Base-by-base conservation (phyloP, 1,284 basidiomycete genomes). In the Rugosomyces carneus region DNA sequence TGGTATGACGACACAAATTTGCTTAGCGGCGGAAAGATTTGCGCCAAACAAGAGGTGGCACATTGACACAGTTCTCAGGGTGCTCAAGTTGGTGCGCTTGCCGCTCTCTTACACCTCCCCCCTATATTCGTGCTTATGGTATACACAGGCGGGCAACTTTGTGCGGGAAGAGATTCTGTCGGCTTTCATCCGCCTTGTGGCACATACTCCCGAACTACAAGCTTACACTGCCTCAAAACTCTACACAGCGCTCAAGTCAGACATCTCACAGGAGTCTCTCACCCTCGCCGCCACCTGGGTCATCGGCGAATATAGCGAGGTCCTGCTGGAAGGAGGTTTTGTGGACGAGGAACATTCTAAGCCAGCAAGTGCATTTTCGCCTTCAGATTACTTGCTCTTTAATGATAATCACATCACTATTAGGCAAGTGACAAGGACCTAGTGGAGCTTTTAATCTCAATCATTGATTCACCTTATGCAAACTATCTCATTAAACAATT, bases 31-130 rank as follows among this genome's bases (percentile, higher is more conserved):
- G 0, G 96, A 99, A 66, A 78, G 93, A 40, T 99, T 91, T 61
- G 95, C 96, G 1, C 96, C 96, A 0, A 98, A 97, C 67, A 94
- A 93, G 68, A 76, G 96, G 55, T 99, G 96, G 96, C 96, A 99
- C 63, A 98, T 99, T 52, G 96, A 99, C 65, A 98, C 96, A 0
- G 89, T 97, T 7, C 70, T 99, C 45, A 80, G 96, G 18, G 91
- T 95, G 1, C 70, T 99, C 53, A 95, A 93, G 65, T 69, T 98
- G 58, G 93, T 93, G 49, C 54, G 85, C 73, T 11, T 13, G 37
- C n/a, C n/a, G n/a, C n/a, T n/a, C 31, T 24, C 18, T 43, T 16
- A 23, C 35, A 6, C 11, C 15, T 43, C 7, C 13, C 47, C 37
- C 11, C 11, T 29, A 19, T 37, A 23, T 34, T 7, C n/a, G n/a